A percentile compares a stretch with the other conserved stretches of the same genome.
Evolutionary conservation across 495 filamentous ascomycete species (phyloP).

Genomic region (Penicillium verhagenii): DNA sequence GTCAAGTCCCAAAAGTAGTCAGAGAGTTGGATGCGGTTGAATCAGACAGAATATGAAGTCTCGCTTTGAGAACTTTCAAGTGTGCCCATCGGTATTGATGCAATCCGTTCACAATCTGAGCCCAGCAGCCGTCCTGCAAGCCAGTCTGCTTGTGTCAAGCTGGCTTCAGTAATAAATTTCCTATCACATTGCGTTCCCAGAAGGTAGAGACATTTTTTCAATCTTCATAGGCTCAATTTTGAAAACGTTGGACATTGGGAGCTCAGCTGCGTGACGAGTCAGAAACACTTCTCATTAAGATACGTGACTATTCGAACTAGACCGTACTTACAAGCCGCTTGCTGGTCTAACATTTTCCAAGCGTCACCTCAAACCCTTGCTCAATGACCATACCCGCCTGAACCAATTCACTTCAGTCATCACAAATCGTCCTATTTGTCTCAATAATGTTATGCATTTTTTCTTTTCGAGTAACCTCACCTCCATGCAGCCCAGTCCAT

Average conservation of each 20-base stretch:
- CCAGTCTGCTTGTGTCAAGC: neutral
- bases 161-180: neutral
- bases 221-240: neutral
- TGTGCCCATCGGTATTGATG: neutral
- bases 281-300: no score
- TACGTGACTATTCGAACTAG: no score
- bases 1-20: neutral
- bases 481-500: neutral
- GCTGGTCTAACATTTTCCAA: no score
- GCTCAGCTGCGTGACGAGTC: neutral
- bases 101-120: neutral
- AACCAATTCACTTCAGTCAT: neutral
- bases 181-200: neutral
- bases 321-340: no score
- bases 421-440: neutral
- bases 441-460: neutral
- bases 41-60: no score
- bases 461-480: neutral
- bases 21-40: neutral
- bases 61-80: no score
- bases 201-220: neutral
- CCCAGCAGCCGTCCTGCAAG: neutral
- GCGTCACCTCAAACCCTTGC: neutral
- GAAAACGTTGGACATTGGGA: neutral
- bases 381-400: neutral